phyloP scores from a whole-genome alignment of 2,329 filamentous ascomycete genomes.

The Hypoxylon rubiginosum region DNA sequence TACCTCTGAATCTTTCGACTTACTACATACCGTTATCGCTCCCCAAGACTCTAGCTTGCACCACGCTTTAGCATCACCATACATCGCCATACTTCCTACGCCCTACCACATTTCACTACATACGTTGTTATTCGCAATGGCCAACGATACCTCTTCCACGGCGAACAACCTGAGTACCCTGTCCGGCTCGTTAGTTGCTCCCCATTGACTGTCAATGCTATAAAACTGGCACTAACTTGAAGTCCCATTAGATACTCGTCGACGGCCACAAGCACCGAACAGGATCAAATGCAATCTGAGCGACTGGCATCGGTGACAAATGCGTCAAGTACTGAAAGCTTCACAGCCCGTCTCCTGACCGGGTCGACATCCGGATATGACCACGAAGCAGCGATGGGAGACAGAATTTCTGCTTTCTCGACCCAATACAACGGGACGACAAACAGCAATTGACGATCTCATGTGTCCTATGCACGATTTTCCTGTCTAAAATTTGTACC shows the following conservation, averaged over 20 bases:
- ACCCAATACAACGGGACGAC: constrained; percentile 9
- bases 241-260: constrained; percentile 32
- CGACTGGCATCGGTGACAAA: constrained; percentile 8
- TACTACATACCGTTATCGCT: background rate
- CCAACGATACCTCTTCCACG: constrained; percentile 28
- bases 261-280: constrained; percentile 15
- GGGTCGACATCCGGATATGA: constrained; percentile 11
- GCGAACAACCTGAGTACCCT: constrained; percentile 9
- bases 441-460: background rate
- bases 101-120: background rate
- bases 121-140: constrained; percentile 22
- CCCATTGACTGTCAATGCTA: background rate
- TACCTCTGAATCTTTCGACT: background rate
- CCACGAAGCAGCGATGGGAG: constrained; percentile 13
- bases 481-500: background rate
- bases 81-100: background rate
- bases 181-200: constrained; percentile 28
- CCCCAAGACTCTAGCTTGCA: background rate
- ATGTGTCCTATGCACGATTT: too few species aligned
- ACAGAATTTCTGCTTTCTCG: constrained; percentile 7
- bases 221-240: constrained; percentile 9
- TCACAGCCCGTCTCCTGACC: constrained; percentile 24
- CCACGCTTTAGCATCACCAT: background rate
- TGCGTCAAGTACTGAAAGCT: background rate
- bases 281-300: constrained; percentile 13